Evolutionary conservation across 208 protist genomes (phyloP), one percentile per base, ranked within the genome.

Genomic region (Balamuthia mandrillaris): DNA sequence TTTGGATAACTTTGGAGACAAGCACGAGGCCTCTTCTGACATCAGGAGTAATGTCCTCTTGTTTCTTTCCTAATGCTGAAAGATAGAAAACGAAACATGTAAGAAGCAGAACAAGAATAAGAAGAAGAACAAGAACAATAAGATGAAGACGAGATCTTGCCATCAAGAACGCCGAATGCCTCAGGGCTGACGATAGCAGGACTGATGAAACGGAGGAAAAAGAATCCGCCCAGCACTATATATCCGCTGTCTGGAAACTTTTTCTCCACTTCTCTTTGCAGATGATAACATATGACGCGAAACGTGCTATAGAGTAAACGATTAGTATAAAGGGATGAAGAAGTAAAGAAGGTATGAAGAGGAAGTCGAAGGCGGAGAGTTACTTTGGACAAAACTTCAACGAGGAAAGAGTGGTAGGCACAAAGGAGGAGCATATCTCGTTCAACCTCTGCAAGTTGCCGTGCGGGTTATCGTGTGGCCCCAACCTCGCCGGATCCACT

Each of bases 141-240:
- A 83, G 9, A 37, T 75, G 41, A 1, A 10, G 18, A 18, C 18
- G n/a, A 16, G 44, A 16, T 68, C 16, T 5, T 18, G 35, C 51
- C 51, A 45, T 45, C 49, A 12, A 81, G 3, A 12, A 81, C 35
- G 18, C 72, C 72, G 49, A 65, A 81, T 33, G 24, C 37, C 33
- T 81, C 72, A 21, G 72, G 72, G 31, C 51, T 58, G 49, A 61
- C 72, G 51, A 81, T 81, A 4, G 72, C 72, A 7, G 72, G 72
- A n/a, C 72, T 65, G 51, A 81, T 41, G 72, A 81, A 81, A 35
- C 72, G 72, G 4, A 81, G 45, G 72, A 81, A 81, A 41, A 81
- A 81, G 72, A 81, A 81, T 27, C 49, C 51, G 24, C 27, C 27
- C 9, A 81, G 45, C 9, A 45, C 29, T 2, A 41, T 52, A 37